phyloP scores from a whole-genome alignment of 805 yeast genomes.

The Cephaloascus fragrans region DNA sequence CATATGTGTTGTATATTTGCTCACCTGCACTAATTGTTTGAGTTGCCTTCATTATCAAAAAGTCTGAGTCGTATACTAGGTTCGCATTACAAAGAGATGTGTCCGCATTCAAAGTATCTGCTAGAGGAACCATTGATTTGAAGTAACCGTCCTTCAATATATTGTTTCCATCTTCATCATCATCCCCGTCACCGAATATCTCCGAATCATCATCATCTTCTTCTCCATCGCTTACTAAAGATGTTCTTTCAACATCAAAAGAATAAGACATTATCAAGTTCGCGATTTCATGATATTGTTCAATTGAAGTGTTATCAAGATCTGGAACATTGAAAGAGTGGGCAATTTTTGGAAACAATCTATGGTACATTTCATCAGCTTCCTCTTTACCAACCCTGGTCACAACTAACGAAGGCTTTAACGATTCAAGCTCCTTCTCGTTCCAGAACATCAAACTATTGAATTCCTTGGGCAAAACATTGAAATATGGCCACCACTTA shows the following conservation, averaged over 20 bases:
- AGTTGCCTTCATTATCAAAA: slow-evolving; percentile 63
- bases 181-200: slow-evolving; percentile 9
- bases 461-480: slow-evolving; percentile 57
- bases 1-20: slow-evolving; percentile 83
- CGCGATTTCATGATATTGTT: slow-evolving; percentile 64
- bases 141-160: slow-evolving; percentile 23
- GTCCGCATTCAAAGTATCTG: slow-evolving; percentile 86
- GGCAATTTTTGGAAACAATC: slow-evolving; percentile 29
- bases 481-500: slow-evolving; percentile 63
- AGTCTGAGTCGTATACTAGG: slow-evolving; percentile 37
- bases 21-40: slow-evolving; percentile 50
- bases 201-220: slow-evolving; percentile 14
- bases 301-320: slow-evolving; percentile 26
- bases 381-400: slow-evolving; percentile 61
- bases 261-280: slow-evolving; percentile 82
- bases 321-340: slow-evolving; percentile 21
- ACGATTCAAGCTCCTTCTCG: slow-evolving; percentile 40
- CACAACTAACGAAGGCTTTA: slow-evolving; percentile 65
- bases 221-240: slow-evolving; percentile 14
- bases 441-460: slow-evolving; percentile 77
- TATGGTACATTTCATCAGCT: slow-evolving; percentile 52
- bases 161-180: neutral
- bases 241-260: slow-evolving; percentile 60
- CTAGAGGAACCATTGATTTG: slow-evolving; percentile 89
- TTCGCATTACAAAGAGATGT: slow-evolving; percentile 70